Evolutionary conservation across 306 rosid genomes (phyloP), one percentile per base, ranked within the genome.

Genomic region (Aeschynomene evenia): DNA sequence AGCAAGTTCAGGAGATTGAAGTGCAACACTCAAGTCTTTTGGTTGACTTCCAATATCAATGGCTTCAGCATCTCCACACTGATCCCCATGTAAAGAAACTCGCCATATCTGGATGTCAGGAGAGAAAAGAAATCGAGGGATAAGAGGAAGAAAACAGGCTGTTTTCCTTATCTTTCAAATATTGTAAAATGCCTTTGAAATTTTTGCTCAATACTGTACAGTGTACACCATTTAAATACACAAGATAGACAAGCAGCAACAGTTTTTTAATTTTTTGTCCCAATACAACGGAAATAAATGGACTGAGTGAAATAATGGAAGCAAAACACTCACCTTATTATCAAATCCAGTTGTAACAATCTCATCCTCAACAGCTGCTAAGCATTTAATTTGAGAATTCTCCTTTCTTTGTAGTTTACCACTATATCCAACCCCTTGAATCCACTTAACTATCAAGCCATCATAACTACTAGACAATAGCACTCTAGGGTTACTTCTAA

Each of bases 21-120:
- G 87, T 43, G 98, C 95, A 77, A 87, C 85, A 73, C 89, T 87
- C 80, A 94, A 79, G 77, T 90, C 97, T 86, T 88, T 87, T 49
- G 96, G 92, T 78, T 94, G 98, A 88, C 80, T 85, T 68, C 98
- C 96, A 67, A 94, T 75, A 87, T 94, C 98, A 85, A 94, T 59
- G 28, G 87, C 84, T 63, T 85, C 95, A 36, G 87, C 88, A 71
- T 88, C 95, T 81, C 89, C 95, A 67, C 95, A 88, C 58, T 84
- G 87, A 80, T 89, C 92, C 43, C 72, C 89, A 7, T 61, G 74
- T 28, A 88, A 36, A 57, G 95, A 76, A 79, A 87, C 84, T 77
- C 97, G 82, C 88, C 89, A 75, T 59, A 94, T 86, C 98, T 94
- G 77, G 65, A 63, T 53, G 45, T 26, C 71, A 64, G 40, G 37